Percentiles rank a stretch among this genome's conserved stretches.
Evolutionary conservation across 2,329 filamentous ascomycete species (phyloP).

Genomic region (Fusarium tricinctum): DNA sequence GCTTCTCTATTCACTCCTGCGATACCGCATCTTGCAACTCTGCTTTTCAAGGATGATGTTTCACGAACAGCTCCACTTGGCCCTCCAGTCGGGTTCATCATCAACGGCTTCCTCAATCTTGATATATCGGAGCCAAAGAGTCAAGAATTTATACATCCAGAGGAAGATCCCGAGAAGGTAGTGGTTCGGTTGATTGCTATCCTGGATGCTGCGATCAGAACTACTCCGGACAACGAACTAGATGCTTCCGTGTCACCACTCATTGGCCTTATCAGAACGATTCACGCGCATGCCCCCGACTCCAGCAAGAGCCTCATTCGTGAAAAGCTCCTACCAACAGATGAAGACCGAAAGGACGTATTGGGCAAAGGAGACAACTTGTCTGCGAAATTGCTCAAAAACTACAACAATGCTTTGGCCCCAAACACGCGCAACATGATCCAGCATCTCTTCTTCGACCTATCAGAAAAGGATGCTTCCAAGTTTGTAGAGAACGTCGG

Average conservation of each 20-base stretch:
- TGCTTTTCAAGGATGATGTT: conserved; percentile 73
- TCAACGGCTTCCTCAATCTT: conserved; percentile 87
- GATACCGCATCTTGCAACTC: conserved; percentile 76
- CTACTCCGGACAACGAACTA: conserved; percentile 77
- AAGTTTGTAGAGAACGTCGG: conserved; percentile 92
- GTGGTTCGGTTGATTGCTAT: conserved; percentile 77
- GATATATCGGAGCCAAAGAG: conserved; percentile 72
- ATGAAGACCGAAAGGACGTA: conserved; percentile 80
- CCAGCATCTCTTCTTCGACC: conserved; percentile 84
- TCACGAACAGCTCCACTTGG: conserved; percentile 77
- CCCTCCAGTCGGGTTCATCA: conserved; percentile 75
- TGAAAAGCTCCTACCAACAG: conserved; percentile 78
- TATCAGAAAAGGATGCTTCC: conserved; percentile 84
- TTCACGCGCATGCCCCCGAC: conserved; percentile 78
- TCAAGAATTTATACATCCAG: conserved; percentile 75
- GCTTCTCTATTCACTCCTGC: conserved; percentile 74
- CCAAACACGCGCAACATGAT: conserved; percentile 81
- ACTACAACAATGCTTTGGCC: conserved; percentile 80
- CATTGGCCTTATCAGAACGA: conserved; percentile 77
- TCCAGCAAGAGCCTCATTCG: conserved; percentile 73
- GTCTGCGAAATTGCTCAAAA: conserved; percentile 80
- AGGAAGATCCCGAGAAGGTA: conserved; percentile 69
- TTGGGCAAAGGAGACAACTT: conserved; percentile 82
- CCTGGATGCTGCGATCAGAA: conserved; percentile 74
- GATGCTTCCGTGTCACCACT: conserved; percentile 80